Base-by-base conservation (phyloP, 2,329 filamentous ascomycete species). In the Alternaria brassicae region DNA sequence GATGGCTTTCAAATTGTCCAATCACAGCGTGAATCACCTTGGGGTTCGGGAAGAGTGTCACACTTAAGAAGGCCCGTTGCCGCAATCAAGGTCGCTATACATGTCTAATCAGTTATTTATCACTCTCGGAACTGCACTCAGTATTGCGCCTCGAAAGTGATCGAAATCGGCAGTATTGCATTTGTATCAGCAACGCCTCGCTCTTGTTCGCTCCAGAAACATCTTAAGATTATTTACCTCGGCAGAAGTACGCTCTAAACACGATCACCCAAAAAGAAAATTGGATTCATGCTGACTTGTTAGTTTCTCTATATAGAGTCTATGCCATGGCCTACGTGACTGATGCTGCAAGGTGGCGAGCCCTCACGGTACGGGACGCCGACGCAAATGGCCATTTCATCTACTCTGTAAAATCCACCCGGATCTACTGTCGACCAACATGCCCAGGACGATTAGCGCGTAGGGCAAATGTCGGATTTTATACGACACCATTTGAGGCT, bases 381-480 rank as follows among this genome's bases (percentile, higher is more conserved):
- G 71, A 74, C 19, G 79, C 80, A 19, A 78, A 80, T 51, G 73
- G 74, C 3, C 67, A 75, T 28, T 87, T 87, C 72, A 79, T 87
- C 61, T 87, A 87, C 75, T 81, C 77, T 17, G 84, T 87, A n/a
- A 79, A 80, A 53, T 84, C 83, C 0, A 87, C 85, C 3, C 79
- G 78, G 42, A 85, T 86, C 50, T 89, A 86, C 75, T 89, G 87
- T 71, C 82, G 86, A 1, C 86, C 87, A 1, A 85, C 82, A 19
- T 89, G 87, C 71, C 83, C 84, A 15, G 82, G 84, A 3, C 83
- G 86, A n/a, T 81, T 91, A 13, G 83, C 85, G 2, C 79, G 82
- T 2, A 80, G 85, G n/a, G 81, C 85, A 10, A 84, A 85, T 19
- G 79, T 91, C 30, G 75, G 78, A 30, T 89, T 88, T 74, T 87